Conservation (phyloP, 345 rosid species). For the Melastoma malabathricum region DNA sequence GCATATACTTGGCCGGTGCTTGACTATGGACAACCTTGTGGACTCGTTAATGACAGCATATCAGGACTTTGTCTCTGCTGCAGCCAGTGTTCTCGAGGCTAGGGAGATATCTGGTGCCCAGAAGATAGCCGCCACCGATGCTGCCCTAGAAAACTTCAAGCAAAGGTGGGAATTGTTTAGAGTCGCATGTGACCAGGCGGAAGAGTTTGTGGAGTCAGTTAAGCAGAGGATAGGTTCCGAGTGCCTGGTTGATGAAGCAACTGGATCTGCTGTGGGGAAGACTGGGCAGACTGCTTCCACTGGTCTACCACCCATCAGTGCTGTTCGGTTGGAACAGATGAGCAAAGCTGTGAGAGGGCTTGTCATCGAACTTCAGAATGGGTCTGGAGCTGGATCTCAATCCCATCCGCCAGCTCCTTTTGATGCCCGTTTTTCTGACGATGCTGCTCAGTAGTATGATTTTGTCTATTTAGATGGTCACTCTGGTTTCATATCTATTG, state of each 20-base stretch:
- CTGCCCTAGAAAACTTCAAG: constrained; percentile 75
- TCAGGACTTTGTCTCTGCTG: constrained; percentile 65
- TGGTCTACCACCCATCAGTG: constrained; percentile 75
- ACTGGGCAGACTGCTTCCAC: constrained; percentile 36
- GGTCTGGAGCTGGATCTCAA: constrained; percentile 45
- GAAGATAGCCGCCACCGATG: constrained; percentile 40
- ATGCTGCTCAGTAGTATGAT: constrained; percentile 47
- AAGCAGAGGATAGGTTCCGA: constrained; percentile 88
- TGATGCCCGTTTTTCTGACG: constrained; percentile 75
- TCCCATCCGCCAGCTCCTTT: constrained; percentile 54
- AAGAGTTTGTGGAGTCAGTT: constrained; percentile 89
- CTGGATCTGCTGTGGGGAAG: constrained; percentile 47
- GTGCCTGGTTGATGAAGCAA: constrained; percentile 89
- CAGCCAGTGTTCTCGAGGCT: constrained; percentile 64
- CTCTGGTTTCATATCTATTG: no score
- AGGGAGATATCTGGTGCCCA: constrained; percentile 45
- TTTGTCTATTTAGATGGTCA: no score
- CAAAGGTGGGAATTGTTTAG: constrained; percentile 85
- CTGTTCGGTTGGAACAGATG: constrained; percentile 95
- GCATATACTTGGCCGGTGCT: no score
- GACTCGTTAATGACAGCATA: constrained; percentile 63
- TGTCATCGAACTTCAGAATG: constrained; percentile 80
- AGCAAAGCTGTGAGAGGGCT: constrained; percentile 93
- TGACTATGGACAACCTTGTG: constrained; percentile 48
- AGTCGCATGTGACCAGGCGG: constrained; percentile 91